Evolutionary conservation across 768 basidiomycete species (phyloP).

Genomic region (Inosperma sp.): DNA sequence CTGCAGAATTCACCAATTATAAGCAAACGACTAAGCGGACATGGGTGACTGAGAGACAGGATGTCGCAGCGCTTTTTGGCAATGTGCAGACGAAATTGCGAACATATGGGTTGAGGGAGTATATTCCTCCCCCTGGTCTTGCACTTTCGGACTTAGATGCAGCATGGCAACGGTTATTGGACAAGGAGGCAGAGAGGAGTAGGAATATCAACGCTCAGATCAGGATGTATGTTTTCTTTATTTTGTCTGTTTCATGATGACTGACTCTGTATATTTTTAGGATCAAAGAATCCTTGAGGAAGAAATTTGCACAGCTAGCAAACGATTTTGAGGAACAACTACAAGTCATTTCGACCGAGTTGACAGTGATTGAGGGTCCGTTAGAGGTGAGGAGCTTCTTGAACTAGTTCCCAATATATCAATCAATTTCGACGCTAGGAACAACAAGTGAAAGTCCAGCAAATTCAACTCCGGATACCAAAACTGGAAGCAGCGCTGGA

Average conservation of each 20-base stretch:
- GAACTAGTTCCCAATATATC: no score
- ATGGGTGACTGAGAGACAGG: conserved; percentile 90
- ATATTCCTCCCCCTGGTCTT: conserved; percentile 72
- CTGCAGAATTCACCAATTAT: conserved; percentile 67
- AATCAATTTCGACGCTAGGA: no score
- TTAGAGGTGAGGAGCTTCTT: no score
- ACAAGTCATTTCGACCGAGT: conserved; percentile 59
- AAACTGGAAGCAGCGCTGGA: conserved; percentile 54
- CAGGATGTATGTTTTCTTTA: conserved; percentile 55
- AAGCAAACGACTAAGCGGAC: conserved; percentile 80
- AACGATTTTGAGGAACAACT: conserved; percentile 71
- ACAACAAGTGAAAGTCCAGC: conserved; percentile 65
- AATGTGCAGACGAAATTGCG: conserved; percentile 92
- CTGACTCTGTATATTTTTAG: conserved; percentile 36
- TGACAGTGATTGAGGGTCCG: conserved; percentile 72
- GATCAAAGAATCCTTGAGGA: conserved; percentile 77
- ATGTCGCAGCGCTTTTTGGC: conserved; percentile 80
- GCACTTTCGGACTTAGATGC: conserved; percentile 67
- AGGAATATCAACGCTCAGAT: conserved; percentile 86
- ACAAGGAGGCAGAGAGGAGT: conserved; percentile 72
- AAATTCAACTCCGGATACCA: conserved; percentile 65
- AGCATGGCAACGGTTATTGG: conserved; percentile 70
- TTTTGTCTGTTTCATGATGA: neutral
- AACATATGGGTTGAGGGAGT: conserved; percentile 85
- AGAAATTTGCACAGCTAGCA: conserved; percentile 71